Base-by-base conservation (phyloP, 2,329 filamentous ascomycete species). In the Dothistroma pini region DNA sequence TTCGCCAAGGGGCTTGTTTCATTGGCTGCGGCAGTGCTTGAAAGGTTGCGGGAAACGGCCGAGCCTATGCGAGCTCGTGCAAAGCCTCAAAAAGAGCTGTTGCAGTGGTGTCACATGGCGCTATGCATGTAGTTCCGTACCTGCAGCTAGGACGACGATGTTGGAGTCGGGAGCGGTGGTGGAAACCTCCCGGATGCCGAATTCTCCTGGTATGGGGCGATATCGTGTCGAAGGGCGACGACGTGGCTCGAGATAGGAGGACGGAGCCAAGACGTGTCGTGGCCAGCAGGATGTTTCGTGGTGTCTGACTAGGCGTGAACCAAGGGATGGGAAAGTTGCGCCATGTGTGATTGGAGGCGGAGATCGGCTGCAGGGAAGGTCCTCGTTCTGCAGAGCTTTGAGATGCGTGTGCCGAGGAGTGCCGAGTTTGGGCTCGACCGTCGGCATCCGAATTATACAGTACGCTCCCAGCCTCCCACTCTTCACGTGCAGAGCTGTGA, bases 51-150 rank as follows among this genome's bases (percentile, higher is more conserved):
- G 38, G 14, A 44, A 19, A 44, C 38, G 38, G 38, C 7, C 38
- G n/a, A 16, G 38, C 38, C 38, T 44, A 1, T 3, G 7, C 3
- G 5, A 49, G 47, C 47, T 21, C 47, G 22, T 14, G 21, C 21
- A 49, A 49, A 21, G 44, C n/a, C 44, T 21, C 44, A 49, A n/a
- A 44, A 44, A 49, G 22, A 49, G 22, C 44, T 49, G 44, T 21
- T 25, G 22, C 29, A 51, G n/a, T 44, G 19, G 31, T 35, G 19
- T 35, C 51, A 53, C 51, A 53, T 53, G 51, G 51, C 51, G 34
- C 16, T 34, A 53, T 53, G 51, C 51, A 53, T 53, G 31, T 53
- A 35, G 8, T 53, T 31, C 51, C 25, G 51, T 53, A 53, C 29
- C 51, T 53, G 31, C 29, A 53, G 31, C 29, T 53, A 53, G 51